Evolutionary conservation across 371 early-diverging fungal genomes (phyloP), one percentile per base, ranked within the genome.

Genomic region (Mortierella sp.): DNA sequence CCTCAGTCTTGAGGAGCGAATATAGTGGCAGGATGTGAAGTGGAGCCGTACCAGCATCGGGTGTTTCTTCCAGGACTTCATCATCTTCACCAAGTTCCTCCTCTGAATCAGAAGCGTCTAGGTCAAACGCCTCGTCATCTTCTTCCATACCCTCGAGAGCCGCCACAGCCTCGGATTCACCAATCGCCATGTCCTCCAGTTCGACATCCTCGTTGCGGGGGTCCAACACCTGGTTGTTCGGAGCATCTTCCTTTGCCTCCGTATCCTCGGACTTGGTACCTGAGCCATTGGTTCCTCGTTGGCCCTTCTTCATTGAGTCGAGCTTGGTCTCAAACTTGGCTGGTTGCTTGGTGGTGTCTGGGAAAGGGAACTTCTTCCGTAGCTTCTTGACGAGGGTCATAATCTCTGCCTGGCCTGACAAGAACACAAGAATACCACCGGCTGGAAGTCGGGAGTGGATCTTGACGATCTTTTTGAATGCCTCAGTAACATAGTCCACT

Each of bases 321-420:
- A 56, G 16, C 21, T 71, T 72, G 49, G 47, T 53, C 29, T 29
- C 54, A 13, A 45, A 50, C 25, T 58, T 76, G 24, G 22, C 22
- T n/a, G 43, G 31, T 13, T 54, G 51, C 3, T 22, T 49, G 34
- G 60, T 39, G 68, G 64, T 40, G 57, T 78, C 28, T 48, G 45
- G 84, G 80, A 46, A 83, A 16, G 93, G 88, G 62, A 90, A 95
- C 77, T 84, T 85, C 58, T 83, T 82, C 34, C 88, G 84, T 12
- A 96, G 81, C 67, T 89, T 82, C 49, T 87, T 87, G 56, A 91
- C 90, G n/a, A 95, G 74, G 14, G 88, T 84, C 34, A 85, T 88
- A 28, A 97, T 95, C 78, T 98, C 98, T 31, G 90, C 90, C 78
- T 97, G 95, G 27, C 98, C 97, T 13, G 96, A 94, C 77, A 96